phyloP scores from a whole-genome alignment of 306 rosid species.

The Herpetospermum pedunculosum region DNA sequence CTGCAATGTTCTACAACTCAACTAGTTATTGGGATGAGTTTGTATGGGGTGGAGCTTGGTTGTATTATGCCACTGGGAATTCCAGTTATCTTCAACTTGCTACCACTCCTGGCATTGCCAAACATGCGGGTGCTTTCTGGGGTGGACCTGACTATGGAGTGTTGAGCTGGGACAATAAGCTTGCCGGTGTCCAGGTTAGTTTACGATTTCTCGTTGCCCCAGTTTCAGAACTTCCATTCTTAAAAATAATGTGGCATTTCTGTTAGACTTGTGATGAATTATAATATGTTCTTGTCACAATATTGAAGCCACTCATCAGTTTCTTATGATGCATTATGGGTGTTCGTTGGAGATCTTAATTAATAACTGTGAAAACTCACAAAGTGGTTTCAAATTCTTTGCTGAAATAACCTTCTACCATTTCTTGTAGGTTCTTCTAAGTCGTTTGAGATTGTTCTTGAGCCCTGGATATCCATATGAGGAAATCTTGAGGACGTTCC shows the following conservation, averaged over 20 bases:
- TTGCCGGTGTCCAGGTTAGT: slow-evolving; percentile 95
- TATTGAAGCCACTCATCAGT: neutral
- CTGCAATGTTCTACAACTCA: slow-evolving; percentile 73
- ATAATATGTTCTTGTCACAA: neutral
- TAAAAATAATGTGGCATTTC: neutral
- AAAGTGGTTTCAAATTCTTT: neutral
- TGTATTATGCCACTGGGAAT: slow-evolving; percentile 95
- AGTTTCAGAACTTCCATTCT: neutral
- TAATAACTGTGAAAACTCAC: neutral
- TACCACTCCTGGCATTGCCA: slow-evolving; percentile 73
- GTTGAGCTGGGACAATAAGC: slow-evolving; percentile 97
- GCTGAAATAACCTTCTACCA: slow-evolving; percentile 4
- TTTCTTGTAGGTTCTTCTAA: slow-evolving; percentile 70
- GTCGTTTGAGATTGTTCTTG: slow-evolving; percentile 92
- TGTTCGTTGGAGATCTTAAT: neutral
- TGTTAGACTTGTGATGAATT: neutral
- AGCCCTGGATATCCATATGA: slow-evolving; percentile 99
- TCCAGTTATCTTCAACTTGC: slow-evolving; percentile 74
- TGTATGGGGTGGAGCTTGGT: slow-evolving; percentile 97
- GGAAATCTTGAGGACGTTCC: slow-evolving; percentile 84
- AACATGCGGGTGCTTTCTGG: slow-evolving; percentile 98
- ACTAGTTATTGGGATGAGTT: slow-evolving; percentile 79
- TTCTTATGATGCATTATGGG: neutral
- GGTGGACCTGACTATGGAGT: slow-evolving; percentile 96
- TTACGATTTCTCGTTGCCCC: neutral